These are phyloP conservation scores for Gaeumannomyces tritici DNA, from an alignment of 2,329 filamentous ascomycete species.

Conservation along the genomic window DNA sequence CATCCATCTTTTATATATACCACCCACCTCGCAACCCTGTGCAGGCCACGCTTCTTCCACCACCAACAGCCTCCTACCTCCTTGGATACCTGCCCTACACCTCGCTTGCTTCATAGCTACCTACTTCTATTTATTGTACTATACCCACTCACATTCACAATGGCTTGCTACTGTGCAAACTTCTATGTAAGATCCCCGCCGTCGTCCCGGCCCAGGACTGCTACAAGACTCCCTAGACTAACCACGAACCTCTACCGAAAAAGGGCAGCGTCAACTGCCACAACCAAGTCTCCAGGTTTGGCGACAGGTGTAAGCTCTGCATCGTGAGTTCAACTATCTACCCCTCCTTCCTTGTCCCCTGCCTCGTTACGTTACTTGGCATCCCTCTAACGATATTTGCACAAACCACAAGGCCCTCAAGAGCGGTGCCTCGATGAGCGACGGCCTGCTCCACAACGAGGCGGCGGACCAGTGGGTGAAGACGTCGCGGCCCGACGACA, in stretches of 20 bases:
- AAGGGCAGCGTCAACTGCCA: constrained; percentile 3
- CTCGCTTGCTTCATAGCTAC: too few species aligned
- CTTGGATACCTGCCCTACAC: too few species aligned
- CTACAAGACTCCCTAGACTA: background rate
- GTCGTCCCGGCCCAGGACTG: background rate
- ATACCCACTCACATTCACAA: background rate
- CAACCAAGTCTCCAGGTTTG: background rate
- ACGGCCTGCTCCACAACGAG: background rate
- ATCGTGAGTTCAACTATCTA: background rate
- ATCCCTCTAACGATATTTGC: background rate
- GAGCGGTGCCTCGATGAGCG: background rate
- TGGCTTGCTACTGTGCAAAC: constrained; percentile 4
- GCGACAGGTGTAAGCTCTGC: constrained; percentile 18
- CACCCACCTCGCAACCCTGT: background rate
- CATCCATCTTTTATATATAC: too few species aligned
- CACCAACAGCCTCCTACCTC: background rate
- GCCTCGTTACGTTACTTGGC: background rate
- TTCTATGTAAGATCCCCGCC: background rate
- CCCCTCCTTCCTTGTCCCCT: background rate
- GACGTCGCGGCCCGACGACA: background rate
- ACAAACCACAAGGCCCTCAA: background rate
- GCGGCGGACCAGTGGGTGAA: background rate
- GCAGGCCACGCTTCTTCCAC: too few species aligned
- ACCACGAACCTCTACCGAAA: background rate
- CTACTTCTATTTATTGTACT: too few species aligned